These are phyloP conservation scores for Microcera coccophila DNA, from an alignment of 2,329 filamentous ascomycete genomes.

Conservation along the genomic window DNA sequence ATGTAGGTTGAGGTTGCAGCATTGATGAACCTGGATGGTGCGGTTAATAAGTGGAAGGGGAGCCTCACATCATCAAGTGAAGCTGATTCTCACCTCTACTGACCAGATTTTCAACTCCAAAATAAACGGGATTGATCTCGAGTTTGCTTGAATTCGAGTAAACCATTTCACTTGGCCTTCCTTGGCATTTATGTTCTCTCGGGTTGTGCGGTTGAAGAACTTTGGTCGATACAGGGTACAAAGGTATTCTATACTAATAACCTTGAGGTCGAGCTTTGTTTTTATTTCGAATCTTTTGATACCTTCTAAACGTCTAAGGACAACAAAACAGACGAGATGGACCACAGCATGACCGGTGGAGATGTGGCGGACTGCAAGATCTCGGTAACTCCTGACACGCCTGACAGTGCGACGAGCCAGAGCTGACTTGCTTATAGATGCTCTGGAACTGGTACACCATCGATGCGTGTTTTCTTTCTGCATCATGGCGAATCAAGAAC, in stretches of 20 bases:
- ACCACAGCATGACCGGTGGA: conserved; percentile 18
- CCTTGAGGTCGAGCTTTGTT: no score
- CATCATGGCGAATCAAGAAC: conserved; percentile 68
- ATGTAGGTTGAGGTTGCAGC: background rate
- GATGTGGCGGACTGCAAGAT: conserved; percentile 29
- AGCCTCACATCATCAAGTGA: background rate
- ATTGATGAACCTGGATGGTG: background rate
- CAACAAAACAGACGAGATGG: conserved; percentile 18
- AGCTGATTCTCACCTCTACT: no score
- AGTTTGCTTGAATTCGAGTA: no score
- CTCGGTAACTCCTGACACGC: conserved; percentile 22
- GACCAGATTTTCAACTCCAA: no score
- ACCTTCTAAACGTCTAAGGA: background rate
- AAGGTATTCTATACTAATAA: no score
- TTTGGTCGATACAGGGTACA: no score
- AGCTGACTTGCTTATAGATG: conserved; percentile 50
- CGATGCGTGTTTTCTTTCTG: conserved; percentile 67
- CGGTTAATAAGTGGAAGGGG: background rate
- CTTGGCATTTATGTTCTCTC: no score
- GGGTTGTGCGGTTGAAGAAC: no score
- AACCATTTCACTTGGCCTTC: no score
- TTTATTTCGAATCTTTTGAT: no score
- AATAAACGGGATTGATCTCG: no score
- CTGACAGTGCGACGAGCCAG: background rate
- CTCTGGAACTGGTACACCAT: conserved; percentile 75